phyloP scores from a whole-genome alignment of 2,329 filamentous ascomycete species.

The Moelleriella libera region DNA sequence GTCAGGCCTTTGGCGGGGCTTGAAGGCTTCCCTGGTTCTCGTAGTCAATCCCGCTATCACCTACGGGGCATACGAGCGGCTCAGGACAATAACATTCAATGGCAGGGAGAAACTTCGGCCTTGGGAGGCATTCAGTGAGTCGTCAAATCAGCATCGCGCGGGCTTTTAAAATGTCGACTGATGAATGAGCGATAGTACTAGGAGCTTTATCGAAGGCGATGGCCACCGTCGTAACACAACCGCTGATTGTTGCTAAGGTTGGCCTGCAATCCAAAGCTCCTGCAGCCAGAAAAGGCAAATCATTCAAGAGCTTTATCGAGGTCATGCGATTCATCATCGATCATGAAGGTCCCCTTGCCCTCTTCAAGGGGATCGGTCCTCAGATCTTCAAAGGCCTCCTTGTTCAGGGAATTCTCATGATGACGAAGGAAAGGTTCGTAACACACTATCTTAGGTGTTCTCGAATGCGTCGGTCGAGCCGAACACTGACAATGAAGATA shows the following conservation, averaged over 20 bases:
- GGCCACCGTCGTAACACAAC: constrained; percentile 85
- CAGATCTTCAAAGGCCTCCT: constrained; percentile 87
- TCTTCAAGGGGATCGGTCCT: constrained; percentile 94
- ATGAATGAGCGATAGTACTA: constrained; percentile 44
- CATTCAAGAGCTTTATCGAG: constrained; percentile 84
- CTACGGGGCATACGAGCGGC: constrained; percentile 87
- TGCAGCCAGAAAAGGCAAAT: constrained; percentile 68
- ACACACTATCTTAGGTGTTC: background rate
- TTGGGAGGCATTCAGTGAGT: constrained; percentile 83
- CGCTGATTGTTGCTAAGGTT: constrained; percentile 94
- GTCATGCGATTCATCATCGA: constrained; percentile 91
- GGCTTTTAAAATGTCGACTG: background rate
- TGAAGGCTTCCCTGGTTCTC: constrained; percentile 90
- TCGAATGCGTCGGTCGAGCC: no score
- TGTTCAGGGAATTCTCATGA: constrained; percentile 95
- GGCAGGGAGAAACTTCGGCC: constrained; percentile 62
- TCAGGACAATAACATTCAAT: constrained; percentile 66
- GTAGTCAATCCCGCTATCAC: constrained; percentile 96
- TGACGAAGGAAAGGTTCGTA: constrained; percentile 85
- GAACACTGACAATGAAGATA: constrained; percentile 16
- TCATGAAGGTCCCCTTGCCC: constrained; percentile 66
- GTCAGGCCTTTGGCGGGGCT: constrained; percentile 79
- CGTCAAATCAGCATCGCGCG: background rate
- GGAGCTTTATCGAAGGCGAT: constrained; percentile 87
- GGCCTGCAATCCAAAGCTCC: constrained; percentile 90